Base-by-base conservation (phyloP, 2,329 filamentous ascomycete genomes). In the Ascochyta clinopodiicola region DNA sequence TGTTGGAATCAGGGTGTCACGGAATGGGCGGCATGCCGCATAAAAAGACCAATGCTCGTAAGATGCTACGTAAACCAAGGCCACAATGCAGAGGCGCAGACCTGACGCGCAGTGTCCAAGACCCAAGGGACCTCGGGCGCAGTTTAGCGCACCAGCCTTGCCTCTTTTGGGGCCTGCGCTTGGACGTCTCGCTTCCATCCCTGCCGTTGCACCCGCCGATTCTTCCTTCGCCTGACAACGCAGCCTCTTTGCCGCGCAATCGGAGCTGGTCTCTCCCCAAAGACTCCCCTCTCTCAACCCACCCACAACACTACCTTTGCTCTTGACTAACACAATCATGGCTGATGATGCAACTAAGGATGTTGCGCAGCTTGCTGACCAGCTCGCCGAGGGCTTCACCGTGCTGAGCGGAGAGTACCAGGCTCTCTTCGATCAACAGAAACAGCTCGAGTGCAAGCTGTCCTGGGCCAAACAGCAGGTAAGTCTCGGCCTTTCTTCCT, bases 401-500 rank as follows among this genome's bases (percentile, higher is more conserved):
- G 73, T 78, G 29, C 66, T 82, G 57, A 77, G 75, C 45, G 75
- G 75, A 36, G 80, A 82, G 61, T 82, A 82, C 61, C 74, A 78
- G 63, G 70, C 77, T 43, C 72, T 82, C 17, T 75, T 76, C 44
- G 71, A 76, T 31, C 77, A 77, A 51, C 77, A 80, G 50, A 70
- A 73, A 56, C 73, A 76, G 60, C 70, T 82, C 35, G 80, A 81
- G 63, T 75, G 72, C 64, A 80, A 79, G 69, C 70, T 82, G 40
- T 76, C 72, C 15, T 80, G 75, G 66, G 78, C 78, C 21, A 78
- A 80, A 67, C 75, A 81, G 59, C 80, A 82, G 78, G 80, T 82
- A 73, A 62, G 78, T 60, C 13, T 42, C 43, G 37, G 21, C 15
- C 22, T 25, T 10, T 50, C 45, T 38, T 50, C 29, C 57, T 38